Percentiles rank a stretch among this genome's conserved stretches.
Evolutionary conservation across 2,329 filamentous ascomycete genomes (phyloP).

Genomic region (Ceratocystis destructans): DNA sequence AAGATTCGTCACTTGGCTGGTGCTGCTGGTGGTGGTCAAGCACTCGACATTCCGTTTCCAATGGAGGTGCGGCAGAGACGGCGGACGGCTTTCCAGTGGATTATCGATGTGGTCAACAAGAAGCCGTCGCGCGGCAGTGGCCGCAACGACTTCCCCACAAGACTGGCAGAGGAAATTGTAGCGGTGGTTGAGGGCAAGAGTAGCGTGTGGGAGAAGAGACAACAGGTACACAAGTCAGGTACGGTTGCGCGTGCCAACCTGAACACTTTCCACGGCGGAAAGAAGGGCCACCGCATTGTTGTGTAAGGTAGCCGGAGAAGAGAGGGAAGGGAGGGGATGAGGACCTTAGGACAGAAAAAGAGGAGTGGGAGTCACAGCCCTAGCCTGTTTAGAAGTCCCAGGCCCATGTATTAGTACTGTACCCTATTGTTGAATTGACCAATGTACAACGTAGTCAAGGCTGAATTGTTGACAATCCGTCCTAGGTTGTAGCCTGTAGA

Average conservation of each 20-base stretch:
- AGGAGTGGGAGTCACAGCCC: too few relatives aligned
- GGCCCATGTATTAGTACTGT: slow-evolving; percentile 18
- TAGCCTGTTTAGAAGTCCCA: not conserved
- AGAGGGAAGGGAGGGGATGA: not conserved
- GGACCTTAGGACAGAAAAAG: not conserved
- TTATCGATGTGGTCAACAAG: slow-evolving; percentile 70
- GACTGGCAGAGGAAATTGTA: slow-evolving; percentile 75
- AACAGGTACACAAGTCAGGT: slow-evolving; percentile 64
- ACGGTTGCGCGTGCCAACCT: slow-evolving; percentile 67
- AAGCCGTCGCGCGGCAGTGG: slow-evolving; percentile 60
- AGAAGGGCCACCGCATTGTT: slow-evolving; percentile 18
- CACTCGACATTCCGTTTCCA: slow-evolving; percentile 71
- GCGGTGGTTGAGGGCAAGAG: slow-evolving; percentile 78
- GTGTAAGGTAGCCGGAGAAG: slow-evolving; percentile 8
- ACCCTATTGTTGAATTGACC: slow-evolving; percentile 4
- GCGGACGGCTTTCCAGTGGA: slow-evolving; percentile 73
- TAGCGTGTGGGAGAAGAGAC: slow-evolving; percentile 68
- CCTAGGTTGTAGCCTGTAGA: too few relatives aligned
- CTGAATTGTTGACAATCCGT: too few relatives aligned
- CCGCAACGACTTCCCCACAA: slow-evolving; percentile 56
- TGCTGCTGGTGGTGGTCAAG: slow-evolving; percentile 70
- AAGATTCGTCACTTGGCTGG: slow-evolving; percentile 64
- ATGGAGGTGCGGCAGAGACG: slow-evolving; percentile 61
- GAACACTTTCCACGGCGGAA: slow-evolving; percentile 21
- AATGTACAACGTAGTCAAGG: not conserved